Percentiles rank a stretch among this genome's conserved stretches.
phyloP scores from a whole-genome alignment of 2,329 filamentous ascomycete genomes.

The Beauveria scarabaeidicola region DNA sequence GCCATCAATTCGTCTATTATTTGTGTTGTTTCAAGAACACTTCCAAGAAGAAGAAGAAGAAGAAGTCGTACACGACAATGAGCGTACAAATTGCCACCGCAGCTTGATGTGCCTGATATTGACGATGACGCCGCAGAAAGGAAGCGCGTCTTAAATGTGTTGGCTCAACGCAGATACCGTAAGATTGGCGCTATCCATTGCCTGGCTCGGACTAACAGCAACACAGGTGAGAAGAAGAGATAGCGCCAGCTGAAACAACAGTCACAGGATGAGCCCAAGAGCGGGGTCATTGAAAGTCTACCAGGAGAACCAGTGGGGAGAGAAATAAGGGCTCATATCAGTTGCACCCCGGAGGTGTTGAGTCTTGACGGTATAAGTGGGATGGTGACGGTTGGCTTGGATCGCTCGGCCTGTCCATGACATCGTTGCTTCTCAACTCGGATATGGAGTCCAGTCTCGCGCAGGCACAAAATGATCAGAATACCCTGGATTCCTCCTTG shows the following conservation, averaged over 20 bases:
- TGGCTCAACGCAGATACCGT: conserved; percentile 48
- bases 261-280: conserved; percentile 10
- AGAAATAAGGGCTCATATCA: background rate
- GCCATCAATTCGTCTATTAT: background rate
- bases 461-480: background rate
- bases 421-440: conserved; percentile 13
- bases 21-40: no score
- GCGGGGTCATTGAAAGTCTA: background rate
- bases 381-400: conserved; percentile 15
- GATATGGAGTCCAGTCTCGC: background rate
- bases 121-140: conserved; percentile 43
- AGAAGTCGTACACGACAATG: conserved; percentile 28
- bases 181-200: conserved; percentile 5
- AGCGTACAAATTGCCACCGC: conserved; percentile 30
- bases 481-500: background rate
- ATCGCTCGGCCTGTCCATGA: conserved; percentile 14
- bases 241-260: conserved; percentile 19
- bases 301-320: background rate
- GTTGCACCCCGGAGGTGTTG: background rate
- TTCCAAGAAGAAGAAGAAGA: no score
- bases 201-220: background rate
- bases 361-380: conserved; percentile 13
- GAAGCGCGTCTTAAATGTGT: conserved; percentile 44
- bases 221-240: conserved; percentile 26
- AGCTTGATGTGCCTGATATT: conserved; percentile 37